Base-by-base conservation (phyloP, 2,329 filamentous ascomycete species). In the Ophiostoma quercus region DNA sequence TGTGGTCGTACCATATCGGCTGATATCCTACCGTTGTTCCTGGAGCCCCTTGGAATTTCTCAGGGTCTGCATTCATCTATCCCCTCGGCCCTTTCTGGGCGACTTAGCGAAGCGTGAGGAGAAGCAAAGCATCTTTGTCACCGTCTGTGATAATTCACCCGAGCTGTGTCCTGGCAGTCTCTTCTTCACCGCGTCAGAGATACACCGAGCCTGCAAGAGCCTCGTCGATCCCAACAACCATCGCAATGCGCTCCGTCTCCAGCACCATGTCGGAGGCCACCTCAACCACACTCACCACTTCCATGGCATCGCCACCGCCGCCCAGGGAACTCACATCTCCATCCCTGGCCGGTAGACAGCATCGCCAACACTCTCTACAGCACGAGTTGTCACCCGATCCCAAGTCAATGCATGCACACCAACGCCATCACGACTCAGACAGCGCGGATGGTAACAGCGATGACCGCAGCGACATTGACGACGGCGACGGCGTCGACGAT, bases 401-500 rank as follows among this genome's bases (percentile, higher is more conserved):
- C 19, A 71, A 71, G 67, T 67, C 62, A 22, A 6, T 25, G 34
- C 62, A 65, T 39, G n/a, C 34, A 65, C 62, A 22, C 2, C 62
- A 65, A 14, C 66, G 39, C 54, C 67, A 67, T n/a, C 70, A 69
- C 8, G 72, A 71, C 47, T 73, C 70, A 19, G 72, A 73, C 72
- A 76, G 75, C 72, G 75, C 74, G 71, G 77, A 76, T 73, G 78
- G 79, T 71, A 76, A 82, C 68, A 77, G 74, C 66, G 83, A 84
- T 68, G 68, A 68, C 51, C 41, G 70, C 5, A 70, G 70, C 68
- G 68, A 86, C 41, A 79, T 77, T 70, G 78, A 80, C 72, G 79
- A 81, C 68, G 75, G 78, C 69, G 82, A 84, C 62, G 81, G 82
- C 70, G 81, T 83, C 71, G 80, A 80, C 69, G 76, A 79, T 29